Evolutionary conservation across 2,329 filamentous ascomycete species (phyloP), one percentile per base, ranked within the genome.

Genomic region (Fonsecaea nubica): DNA sequence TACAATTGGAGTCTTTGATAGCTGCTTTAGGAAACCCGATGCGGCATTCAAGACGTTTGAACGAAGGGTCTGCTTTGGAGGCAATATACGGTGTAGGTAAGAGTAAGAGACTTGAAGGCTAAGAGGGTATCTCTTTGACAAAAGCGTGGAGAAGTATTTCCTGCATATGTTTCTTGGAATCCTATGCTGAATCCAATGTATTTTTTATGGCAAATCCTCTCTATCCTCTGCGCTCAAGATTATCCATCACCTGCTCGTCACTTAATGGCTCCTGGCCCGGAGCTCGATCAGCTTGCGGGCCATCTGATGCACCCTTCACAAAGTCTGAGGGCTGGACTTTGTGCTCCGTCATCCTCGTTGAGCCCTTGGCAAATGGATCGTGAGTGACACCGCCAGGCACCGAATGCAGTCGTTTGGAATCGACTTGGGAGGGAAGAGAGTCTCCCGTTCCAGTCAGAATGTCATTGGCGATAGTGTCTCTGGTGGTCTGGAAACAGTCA

Each of bases 371-470:
- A 18, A 76, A 72, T 0, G 78, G 77, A 45, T 79, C 71, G 36
- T 75, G 72, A 7, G 72, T 74, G n/a, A 72, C 67, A 50, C 71
- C 71, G 7, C 71, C 70, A 4, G 70, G 71, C 6, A 72, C 72
- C 13, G 72, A 69, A 58, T 77, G 74, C 62, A 79, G 65, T 57
- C 78, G 75, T 72, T 82, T 83, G 12, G 76, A 73, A 69, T 80
- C 78, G 5, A 78, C 71, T 12, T 76, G 72, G 0, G 77, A 75
- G 4, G 80, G 76, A 38, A 81, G 69, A 2, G 73, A 71, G 63
- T 81, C 75, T 1, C 80, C 80, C 4, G 78, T 81, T 1, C 79
- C 80, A 0, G 77, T 80, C 13, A 80, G 62, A 1, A 81, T 75
- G 50, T 82, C 79, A 2, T 76, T 73, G 15, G 75, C 63, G 4